These are phyloP conservation scores for Aspergillus pseudoterreus DNA, from an alignment of 2,329 filamentous ascomycete species.

Conservation along the genomic window DNA sequence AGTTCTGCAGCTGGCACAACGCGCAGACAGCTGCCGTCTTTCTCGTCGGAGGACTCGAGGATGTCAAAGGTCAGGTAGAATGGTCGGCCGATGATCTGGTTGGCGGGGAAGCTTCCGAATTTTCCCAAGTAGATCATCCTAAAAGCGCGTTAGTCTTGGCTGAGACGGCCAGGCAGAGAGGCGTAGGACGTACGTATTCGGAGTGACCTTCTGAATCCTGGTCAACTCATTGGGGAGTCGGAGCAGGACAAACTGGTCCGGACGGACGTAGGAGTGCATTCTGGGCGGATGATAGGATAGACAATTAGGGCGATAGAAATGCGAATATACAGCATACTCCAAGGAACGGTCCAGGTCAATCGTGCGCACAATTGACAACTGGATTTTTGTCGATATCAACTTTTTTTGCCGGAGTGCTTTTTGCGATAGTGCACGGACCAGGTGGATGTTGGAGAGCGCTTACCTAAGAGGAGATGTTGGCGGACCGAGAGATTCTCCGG, in stretches of 20 bases:
- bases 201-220: constrained; percentile 57
- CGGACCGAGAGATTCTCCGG: not conserved
- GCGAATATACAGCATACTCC: not conserved
- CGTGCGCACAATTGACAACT: too few species aligned
- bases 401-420: constrained; percentile 5
- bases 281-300: not conserved
- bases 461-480: too few species aligned
- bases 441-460: not conserved
- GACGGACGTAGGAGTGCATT: constrained; percentile 39
- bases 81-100: constrained; percentile 84
- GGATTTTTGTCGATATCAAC: too few species aligned
- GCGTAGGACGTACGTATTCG: constrained; percentile 58
- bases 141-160: not conserved
- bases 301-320: not conserved
- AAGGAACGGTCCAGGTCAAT: too few species aligned
- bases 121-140: constrained; percentile 88
- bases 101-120: constrained; percentile 85
- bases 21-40: constrained; percentile 64
- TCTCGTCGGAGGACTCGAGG: constrained; percentile 63
- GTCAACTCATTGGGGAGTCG: constrained; percentile 53
- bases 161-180: constrained; percentile 7
- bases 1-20: constrained; percentile 78
- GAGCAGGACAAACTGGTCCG: constrained; percentile 34
- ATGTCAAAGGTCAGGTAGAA: constrained; percentile 91
- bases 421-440: constrained; percentile 21